Evolutionary conservation across 495 filamentous ascomycete species (phyloP).

Genomic region (Thermochaetoides thermophila): DNA sequence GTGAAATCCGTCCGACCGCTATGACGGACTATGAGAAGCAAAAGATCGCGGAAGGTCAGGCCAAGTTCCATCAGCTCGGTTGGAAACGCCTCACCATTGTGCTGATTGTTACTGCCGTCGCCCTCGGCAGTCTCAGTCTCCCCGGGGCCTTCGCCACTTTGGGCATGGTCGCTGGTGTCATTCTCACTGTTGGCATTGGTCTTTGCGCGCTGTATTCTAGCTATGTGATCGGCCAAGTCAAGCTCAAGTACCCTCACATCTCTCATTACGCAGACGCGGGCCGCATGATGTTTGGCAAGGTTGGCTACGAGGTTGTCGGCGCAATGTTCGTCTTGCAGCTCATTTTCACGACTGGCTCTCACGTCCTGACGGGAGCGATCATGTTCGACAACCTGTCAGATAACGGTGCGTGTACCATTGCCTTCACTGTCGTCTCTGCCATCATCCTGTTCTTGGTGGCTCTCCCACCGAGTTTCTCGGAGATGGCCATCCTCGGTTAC

Average conservation of each 20-base stretch:
- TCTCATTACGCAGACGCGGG: constrained; percentile 60
- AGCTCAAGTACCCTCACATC: constrained; percentile 54
- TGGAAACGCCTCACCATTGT: constrained; percentile 39
- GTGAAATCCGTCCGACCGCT: constrained; percentile 7
- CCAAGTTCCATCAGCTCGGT: constrained; percentile 29
- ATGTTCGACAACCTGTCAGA: constrained; percentile 51
- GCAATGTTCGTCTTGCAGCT: constrained; percentile 51
- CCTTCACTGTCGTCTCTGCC: constrained; percentile 50
- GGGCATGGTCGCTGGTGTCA: constrained; percentile 42
- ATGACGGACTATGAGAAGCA: constrained; percentile 23
- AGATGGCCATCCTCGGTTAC: constrained; percentile 46
- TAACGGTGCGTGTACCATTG: constrained; percentile 50
- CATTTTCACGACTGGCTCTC: constrained; percentile 62
- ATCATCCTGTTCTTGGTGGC: constrained; percentile 46
- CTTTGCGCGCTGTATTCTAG: constrained; percentile 61
- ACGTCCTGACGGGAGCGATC: constrained; percentile 60
- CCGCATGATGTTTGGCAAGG: constrained; percentile 44
- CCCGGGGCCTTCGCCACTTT: constrained; percentile 49
- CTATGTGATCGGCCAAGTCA: constrained; percentile 66
- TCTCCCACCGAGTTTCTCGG: constrained; percentile 40
- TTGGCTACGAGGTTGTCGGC: constrained; percentile 52
- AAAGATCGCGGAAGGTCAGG: constrained; percentile 22
- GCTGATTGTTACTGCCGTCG: constrained; percentile 61
- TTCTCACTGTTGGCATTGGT: constrained; percentile 47
- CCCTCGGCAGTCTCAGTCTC: constrained; percentile 52